These are phyloP conservation scores for Orbilia javanica DNA, from an alignment of 2,329 filamentous ascomycete genomes.

Conservation along the genomic window DNA sequence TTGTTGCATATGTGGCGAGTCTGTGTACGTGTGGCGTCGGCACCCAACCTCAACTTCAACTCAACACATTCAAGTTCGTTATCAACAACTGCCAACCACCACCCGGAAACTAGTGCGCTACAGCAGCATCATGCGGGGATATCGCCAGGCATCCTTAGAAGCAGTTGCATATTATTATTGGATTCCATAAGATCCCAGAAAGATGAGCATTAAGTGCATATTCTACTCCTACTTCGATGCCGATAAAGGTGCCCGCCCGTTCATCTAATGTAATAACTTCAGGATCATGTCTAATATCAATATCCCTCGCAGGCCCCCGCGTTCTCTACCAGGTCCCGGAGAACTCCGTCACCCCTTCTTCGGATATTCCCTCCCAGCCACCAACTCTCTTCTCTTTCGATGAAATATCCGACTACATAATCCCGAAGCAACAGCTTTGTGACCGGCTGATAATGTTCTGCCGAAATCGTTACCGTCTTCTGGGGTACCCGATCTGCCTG, in stretches of 20 bases:
- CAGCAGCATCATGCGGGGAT: conserved; percentile 18
- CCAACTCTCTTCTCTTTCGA: conserved; percentile 84
- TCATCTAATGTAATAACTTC: not conserved
- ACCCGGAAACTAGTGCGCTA: not conserved
- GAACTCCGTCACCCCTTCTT: conserved; percentile 69
- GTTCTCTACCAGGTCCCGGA: conserved; percentile 76
- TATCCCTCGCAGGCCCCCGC: conserved; percentile 69
- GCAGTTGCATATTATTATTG: not conserved
- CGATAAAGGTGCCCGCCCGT: conserved; percentile 70
- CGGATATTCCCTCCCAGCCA: conserved; percentile 65
- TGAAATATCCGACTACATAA: conserved; percentile 89
- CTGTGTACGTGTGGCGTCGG: not conserved
- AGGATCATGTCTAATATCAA: conserved; percentile 57
- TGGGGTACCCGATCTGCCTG: conserved; percentile 91
- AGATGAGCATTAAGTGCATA: conserved; percentile 72
- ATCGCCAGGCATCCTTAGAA: not conserved
- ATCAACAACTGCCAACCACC: not conserved
- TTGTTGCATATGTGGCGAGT: conserved; percentile 17
- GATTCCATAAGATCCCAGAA: not conserved
- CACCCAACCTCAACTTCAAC: conserved; percentile 1
- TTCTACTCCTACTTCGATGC: conserved; percentile 79
- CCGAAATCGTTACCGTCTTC: conserved; percentile 80
- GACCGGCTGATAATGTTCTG: conserved; percentile 86
- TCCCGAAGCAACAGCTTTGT: conserved; percentile 94
- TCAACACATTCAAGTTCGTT: conserved; percentile 2